phyloP scores from a whole-genome alignment of 2,329 filamentous ascomycete genomes.

The Proliferodiscus dingleyae region DNA sequence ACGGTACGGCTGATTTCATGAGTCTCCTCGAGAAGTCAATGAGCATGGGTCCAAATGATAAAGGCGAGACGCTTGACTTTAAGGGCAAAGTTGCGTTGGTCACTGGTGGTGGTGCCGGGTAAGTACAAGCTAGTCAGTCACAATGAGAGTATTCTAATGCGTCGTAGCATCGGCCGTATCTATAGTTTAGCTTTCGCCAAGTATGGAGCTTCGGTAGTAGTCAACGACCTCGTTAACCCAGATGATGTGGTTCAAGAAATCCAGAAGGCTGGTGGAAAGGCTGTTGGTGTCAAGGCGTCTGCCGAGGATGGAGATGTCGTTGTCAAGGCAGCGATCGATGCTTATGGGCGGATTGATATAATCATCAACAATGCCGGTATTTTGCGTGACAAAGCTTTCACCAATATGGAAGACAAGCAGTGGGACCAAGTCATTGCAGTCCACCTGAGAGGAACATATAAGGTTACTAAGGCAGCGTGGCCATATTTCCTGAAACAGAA shows the following conservation, averaged over 20 bases:
- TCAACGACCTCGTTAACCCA: constrained; percentile 93
- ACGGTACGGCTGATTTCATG: constrained; percentile 83
- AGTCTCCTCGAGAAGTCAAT: constrained; percentile 76
- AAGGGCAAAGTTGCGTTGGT: constrained; percentile 80
- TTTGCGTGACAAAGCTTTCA: constrained; percentile 93
- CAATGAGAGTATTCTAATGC: constrained; percentile 24
- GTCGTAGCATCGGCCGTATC: constrained; percentile 71
- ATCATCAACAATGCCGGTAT: constrained; percentile 98
- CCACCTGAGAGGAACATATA: constrained; percentile 91
- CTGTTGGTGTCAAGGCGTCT: constrained; percentile 87
- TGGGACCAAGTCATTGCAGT: constrained; percentile 93
- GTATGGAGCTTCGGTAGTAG: constrained; percentile 77
- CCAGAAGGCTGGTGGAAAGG: constrained; percentile 80
- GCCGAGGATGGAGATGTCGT: constrained; percentile 89
- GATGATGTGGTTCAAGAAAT: constrained; percentile 91
- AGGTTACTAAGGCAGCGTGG: constrained; percentile 95
- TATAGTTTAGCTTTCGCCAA: constrained; percentile 87
- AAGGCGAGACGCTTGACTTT: constrained; percentile 73
- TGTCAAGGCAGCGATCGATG: constrained; percentile 88
- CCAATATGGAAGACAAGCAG: constrained; percentile 91
- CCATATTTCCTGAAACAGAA: constrained; percentile 98
- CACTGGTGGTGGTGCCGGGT: constrained; percentile 81
- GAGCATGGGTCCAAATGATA: constrained; percentile 67
- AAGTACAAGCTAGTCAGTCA: constrained; percentile 27
- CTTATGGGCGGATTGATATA: constrained; percentile 89